A percentile compares a stretch with the other conserved stretches of the same genome.
phyloP scores from a whole-genome alignment of 1,139 yeast genomes.

The Pichia sp. region DNA sequence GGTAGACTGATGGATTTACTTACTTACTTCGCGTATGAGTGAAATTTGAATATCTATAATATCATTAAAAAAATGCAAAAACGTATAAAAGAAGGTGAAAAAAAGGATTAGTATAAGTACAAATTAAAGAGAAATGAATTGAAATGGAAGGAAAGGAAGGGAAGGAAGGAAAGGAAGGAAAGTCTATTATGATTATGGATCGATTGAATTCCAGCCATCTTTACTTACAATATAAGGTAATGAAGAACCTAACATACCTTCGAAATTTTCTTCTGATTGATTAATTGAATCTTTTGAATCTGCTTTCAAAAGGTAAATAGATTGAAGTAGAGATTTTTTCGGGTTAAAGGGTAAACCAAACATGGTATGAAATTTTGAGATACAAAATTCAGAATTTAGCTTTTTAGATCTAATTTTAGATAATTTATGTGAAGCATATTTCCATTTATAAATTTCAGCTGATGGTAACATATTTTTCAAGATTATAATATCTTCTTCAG shows the following conservation, averaged over 20 bases:
- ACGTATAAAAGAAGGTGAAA: no score
- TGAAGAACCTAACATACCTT: constrained; percentile 29
- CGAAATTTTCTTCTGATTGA: constrained; percentile 16
- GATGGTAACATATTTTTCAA: constrained; percentile 24
- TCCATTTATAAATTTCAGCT: constrained; percentile 31
- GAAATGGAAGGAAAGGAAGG: neutral
- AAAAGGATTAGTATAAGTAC: neutral
- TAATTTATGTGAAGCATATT: constrained; percentile 25
- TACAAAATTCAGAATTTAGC: constrained; percentile 25
- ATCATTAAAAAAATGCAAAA: neutral
- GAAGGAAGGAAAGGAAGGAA: no score
- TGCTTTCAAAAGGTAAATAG: constrained; percentile 18
- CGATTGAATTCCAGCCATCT: constrained; percentile 27
- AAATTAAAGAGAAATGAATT: neutral
- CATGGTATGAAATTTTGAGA: constrained; percentile 28
- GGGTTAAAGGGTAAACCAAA: constrained; percentile 26
- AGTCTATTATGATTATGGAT: constrained; percentile 3
- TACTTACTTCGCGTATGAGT: no score
- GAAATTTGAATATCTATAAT: no score
- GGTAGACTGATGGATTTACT: no score
- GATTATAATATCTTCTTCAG: constrained; percentile 26
- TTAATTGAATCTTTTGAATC: constrained; percentile 5
- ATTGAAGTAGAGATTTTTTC: constrained; percentile 18
- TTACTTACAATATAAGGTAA: constrained; percentile 26
- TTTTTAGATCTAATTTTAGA: constrained; percentile 28